Percentiles rank a stretch among this genome's conserved stretches.
Evolutionary conservation across 208 protist species (phyloP).

Genomic region (Herpetomonas samuelpessoai): DNA sequence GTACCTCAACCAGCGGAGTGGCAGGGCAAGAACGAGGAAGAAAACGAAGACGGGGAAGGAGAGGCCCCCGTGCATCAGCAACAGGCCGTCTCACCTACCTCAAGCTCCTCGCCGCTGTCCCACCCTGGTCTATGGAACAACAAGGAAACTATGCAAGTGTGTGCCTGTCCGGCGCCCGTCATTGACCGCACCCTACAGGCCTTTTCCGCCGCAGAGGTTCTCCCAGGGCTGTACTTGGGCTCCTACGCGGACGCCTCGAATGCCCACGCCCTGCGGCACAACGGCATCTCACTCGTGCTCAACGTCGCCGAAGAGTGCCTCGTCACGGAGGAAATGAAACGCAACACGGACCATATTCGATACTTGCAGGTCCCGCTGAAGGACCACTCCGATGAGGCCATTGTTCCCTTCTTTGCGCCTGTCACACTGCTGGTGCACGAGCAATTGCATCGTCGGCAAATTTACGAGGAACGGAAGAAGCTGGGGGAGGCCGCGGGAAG

Average conservation of each 20-base stretch:
- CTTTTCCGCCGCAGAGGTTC: slow-evolving; percentile 59
- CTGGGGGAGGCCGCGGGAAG: background rate
- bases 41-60: too few species aligned
- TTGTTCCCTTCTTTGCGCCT: slow-evolving; percentile 47
- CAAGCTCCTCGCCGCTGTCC: too few species aligned
- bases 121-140: too few species aligned
- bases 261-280: slow-evolving; percentile 24
- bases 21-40: too few species aligned
- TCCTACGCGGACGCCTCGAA: slow-evolving; percentile 44
- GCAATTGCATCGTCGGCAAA: slow-evolving; percentile 65
- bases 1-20: too few species aligned
- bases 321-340: slow-evolving; percentile 30
- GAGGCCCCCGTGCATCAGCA: too few species aligned
- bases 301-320: slow-evolving; percentile 66
- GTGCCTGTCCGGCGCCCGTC: too few species aligned
- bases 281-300: slow-evolving; percentile 61
- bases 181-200: too few species aligned
- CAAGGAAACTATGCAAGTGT: too few species aligned
- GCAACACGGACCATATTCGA: slow-evolving; percentile 43
- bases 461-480: slow-evolving; percentile 12
- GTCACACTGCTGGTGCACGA: slow-evolving; percentile 68
- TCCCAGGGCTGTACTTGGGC: slow-evolving; percentile 70
- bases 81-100: too few species aligned
- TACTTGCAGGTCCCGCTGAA: slow-evolving; percentile 51
- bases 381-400: slow-evolving; percentile 73